phyloP scores from a whole-genome alignment of 257 asterid genomes.

The Jaltomata sinuosa region DNA sequence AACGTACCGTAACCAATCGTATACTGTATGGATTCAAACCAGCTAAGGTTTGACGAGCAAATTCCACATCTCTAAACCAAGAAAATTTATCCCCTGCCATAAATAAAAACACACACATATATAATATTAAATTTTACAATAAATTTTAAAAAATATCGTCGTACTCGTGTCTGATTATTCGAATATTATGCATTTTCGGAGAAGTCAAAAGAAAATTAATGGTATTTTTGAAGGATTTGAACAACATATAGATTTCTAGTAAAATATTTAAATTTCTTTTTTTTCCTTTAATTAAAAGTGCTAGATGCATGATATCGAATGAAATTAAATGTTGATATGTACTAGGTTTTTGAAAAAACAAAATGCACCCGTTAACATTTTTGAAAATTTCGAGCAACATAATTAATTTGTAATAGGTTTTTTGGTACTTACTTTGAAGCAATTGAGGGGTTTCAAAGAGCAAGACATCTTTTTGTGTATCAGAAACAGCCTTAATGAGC shows the following conservation, averaged over 20 bases:
- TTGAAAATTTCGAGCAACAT: neutral
- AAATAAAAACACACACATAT: neutral
- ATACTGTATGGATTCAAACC: slow-evolving; percentile 58
- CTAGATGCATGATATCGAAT: neutral
- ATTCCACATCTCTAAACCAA: slow-evolving; percentile 68
- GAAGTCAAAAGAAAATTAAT: too few species aligned
- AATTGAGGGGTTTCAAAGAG: slow-evolving; percentile 46
- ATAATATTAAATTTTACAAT: neutral
- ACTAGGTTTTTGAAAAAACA: too few species aligned
- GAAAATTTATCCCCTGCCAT: slow-evolving; percentile 48
- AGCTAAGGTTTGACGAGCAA: slow-evolving; percentile 65
- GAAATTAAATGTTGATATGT: neutral
- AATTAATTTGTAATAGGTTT: neutral
- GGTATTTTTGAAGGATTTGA: neutral
- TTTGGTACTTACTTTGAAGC: slow-evolving; percentile 27
- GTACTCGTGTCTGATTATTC: neutral
- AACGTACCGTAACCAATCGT: slow-evolving; percentile 47
- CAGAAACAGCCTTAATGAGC: slow-evolving; percentile 26
- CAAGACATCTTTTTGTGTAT: slow-evolving; percentile 13
- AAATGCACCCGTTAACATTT: neutral
- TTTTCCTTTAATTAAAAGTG: neutral
- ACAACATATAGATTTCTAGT: neutral
- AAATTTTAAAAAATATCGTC: neutral
- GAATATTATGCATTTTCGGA: neutral
- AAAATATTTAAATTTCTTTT: neutral